Evolutionary conservation across 202 grass and related monocot species (phyloP).

Genomic region (Cymbopogon flexuosus): DNA sequence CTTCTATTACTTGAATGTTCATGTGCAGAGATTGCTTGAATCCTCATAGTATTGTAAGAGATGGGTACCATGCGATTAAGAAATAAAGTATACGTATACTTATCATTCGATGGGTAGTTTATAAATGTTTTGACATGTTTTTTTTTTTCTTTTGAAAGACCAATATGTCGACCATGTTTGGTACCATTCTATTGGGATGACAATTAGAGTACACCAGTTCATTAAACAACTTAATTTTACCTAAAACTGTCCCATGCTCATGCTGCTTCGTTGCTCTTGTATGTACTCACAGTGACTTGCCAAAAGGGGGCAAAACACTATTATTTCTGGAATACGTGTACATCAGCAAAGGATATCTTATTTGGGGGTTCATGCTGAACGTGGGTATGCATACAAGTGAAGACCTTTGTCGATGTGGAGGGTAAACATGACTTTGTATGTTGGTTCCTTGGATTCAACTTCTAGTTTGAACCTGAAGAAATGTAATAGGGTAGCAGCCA

Average conservation of each 20-base stretch:
- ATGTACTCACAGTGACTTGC: neutral
- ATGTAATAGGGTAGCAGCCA: slow-evolving; percentile 40
- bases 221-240: neutral
- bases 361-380: slow-evolving; percentile 15
- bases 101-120: too few species aligned
- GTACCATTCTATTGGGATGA: too few species aligned
- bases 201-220: too few species aligned
- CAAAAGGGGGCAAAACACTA: neutral
- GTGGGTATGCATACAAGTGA: slow-evolving; percentile 8
- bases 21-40: too few species aligned
- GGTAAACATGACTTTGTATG: slow-evolving; percentile 52
- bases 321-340: neutral
- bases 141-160: too few species aligned
- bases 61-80: too few species aligned
- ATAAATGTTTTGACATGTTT: too few species aligned
- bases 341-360: neutral
- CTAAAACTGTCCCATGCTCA: neutral
- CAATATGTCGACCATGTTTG: too few species aligned
- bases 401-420: slow-evolving; percentile 55
- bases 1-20: too few species aligned
- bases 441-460: slow-evolving; percentile 40
- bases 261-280: neutral
- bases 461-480: slow-evolving; percentile 60
- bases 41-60: too few species aligned
- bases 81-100: too few species aligned